phyloP scores from a whole-genome alignment of 1,284 basidiomycete genomes.

The Neolentinus lepideus region DNA sequence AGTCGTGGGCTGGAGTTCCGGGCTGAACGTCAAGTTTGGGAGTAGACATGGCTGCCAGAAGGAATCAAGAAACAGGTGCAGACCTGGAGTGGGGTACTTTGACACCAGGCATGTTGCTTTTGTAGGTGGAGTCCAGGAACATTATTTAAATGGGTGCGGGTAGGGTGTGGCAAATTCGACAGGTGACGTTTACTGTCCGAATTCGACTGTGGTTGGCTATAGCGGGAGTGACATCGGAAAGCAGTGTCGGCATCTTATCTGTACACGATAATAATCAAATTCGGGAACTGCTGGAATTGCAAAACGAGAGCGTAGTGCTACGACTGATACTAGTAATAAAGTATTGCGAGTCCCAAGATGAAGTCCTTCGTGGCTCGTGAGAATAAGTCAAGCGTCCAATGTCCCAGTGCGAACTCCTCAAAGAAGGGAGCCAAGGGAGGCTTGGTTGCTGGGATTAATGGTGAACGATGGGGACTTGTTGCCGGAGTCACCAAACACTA shows the following conservation, averaged over 20 bases:
- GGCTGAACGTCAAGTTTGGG: not conserved
- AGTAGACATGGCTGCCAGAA: not conserved
- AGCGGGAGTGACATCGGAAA: no score
- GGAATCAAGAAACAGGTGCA: not conserved
- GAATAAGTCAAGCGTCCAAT: not conserved
- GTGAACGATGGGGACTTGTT: slow-evolving; percentile 25
- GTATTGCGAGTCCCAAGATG: not conserved
- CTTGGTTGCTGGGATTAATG: slow-evolving; percentile 12
- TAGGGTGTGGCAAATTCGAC: not conserved
- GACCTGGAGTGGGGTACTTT: not conserved
- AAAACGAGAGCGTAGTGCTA: not conserved
- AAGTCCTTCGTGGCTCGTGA: not conserved
- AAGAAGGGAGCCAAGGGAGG: not conserved
- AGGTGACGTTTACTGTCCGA: not conserved
- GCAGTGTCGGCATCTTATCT: no score
- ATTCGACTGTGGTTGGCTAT: not conserved
- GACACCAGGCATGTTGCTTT: not conserved
- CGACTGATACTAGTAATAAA: not conserved
- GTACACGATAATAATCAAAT: not conserved
- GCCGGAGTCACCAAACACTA: slow-evolving; percentile 31
- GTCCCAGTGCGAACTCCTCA: not conserved
- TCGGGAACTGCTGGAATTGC: not conserved
- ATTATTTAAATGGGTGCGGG: not conserved
- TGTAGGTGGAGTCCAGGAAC: not conserved
- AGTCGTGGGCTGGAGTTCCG: not conserved